Evolutionary conservation across 805 yeast genomes (phyloP), one percentile per base, ranked within the genome.

Genomic region (Lipomyces yamadae): DNA sequence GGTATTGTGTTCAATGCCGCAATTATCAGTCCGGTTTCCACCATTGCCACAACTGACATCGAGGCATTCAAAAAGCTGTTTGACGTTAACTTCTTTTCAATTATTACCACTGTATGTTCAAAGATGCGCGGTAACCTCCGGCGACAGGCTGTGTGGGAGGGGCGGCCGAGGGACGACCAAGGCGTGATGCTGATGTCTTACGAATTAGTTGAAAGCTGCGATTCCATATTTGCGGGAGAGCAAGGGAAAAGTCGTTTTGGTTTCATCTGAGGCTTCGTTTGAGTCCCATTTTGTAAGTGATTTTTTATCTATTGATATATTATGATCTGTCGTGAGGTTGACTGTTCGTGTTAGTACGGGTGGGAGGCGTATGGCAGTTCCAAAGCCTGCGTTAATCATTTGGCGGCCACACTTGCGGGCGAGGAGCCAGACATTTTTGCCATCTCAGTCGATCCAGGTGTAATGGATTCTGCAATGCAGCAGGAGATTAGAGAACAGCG

Each of bases 311-410:
- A 24, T 24, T 24, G 1, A 24, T 24, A 24, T 24, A 24, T 24
- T 24, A 24, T 24, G 24, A 24, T 24, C 24, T 24, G 24, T 24
- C 24, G 24, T n/a, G 48, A 42, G 48, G n/a, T 10, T 39, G 50
- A 29, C n/a, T 30, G 24, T 2, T n/a, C 24, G 50, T 4, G 13
- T 13, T 74, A 80, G 80, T 72, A 81, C 69, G 95, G 91, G 0
- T 94, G 98, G 98, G 89, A 89, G 24, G 96, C 97, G 2, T 94
- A 94, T 74, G 97, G 97, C 0, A 80, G 92, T 8, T 87, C 97
- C 3, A 94, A 94, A 77, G 97, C 98, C 0, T 97, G 97, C 0
- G 75, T 94, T 59, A 92, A 94, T 77, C 92, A 88, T 73, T 83
- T 92, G 60, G 87, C 91, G 10, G 74, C 79, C 56, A 85, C 90